phyloP scores from a whole-genome alignment of 148 eudicot genomes.

The Silene conica region DNA sequence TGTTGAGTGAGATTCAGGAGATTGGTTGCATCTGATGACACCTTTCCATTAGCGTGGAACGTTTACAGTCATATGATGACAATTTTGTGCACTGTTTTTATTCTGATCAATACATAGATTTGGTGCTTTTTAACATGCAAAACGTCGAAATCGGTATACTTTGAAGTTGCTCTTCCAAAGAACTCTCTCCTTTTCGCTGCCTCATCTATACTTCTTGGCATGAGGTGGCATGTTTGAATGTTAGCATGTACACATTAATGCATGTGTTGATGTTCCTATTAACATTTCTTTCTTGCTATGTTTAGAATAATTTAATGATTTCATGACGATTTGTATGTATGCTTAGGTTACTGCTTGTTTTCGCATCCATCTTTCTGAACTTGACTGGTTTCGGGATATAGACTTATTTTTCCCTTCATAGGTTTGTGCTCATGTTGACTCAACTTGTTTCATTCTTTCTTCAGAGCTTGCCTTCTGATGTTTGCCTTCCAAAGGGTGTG shows the following conservation, averaged over 20 bases:
- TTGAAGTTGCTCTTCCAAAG: not conserved
- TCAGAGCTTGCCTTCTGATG: constrained; percentile 20
- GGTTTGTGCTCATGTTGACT: constrained; percentile 1
- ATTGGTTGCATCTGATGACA: not conserved
- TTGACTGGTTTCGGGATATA: not conserved
- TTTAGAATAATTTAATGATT: not conserved
- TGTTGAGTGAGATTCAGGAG: not conserved
- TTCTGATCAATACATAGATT: not conserved
- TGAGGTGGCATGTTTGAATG: not conserved
- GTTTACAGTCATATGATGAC: too few relatives aligned
- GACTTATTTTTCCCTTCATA: not conserved
- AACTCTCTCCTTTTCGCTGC: not conserved
- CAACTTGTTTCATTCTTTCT: constrained; percentile 1
- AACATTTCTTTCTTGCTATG: not conserved
- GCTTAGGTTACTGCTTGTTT: not conserved
- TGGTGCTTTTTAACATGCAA: not conserved
- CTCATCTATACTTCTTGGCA: not conserved
- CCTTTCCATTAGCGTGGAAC: too few relatives aligned
- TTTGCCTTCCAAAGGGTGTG: constrained; percentile 63
- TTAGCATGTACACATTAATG: not conserved
- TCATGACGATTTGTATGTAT: not conserved
- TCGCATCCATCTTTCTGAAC: constrained; percentile 9
- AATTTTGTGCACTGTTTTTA: not conserved
- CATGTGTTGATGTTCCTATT: constrained; percentile 2
- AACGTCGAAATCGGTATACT: not conserved